Evolutionary conservation across 2,329 filamentous ascomycete genomes (phyloP), one percentile per base, ranked within the genome.

Genomic region (Pseudogymnoascus sp.): DNA sequence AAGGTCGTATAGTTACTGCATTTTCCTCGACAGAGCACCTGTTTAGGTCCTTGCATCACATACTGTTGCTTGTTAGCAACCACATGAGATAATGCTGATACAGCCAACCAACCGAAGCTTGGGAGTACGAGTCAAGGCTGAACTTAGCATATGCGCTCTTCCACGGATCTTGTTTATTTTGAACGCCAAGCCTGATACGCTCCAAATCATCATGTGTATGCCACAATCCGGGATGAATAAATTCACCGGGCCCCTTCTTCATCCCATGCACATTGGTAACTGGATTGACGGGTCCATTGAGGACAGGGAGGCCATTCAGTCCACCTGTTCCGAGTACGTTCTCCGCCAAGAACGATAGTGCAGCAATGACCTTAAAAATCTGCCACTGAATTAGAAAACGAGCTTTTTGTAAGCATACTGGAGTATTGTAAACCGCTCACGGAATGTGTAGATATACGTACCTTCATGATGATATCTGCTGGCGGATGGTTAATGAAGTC

Each of bases 1-100:
- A 78, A 78, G 1, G 69, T 67, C 2, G 70, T 74, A 46, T 77
- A 76, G 59, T 78, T 78, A 66, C 70, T 76, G 38, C 67, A 62
- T 3, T 56, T 4, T 0, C 76, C 75, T 1, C 76, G 71, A 4
- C 70, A 74, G 4, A 73, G 53, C 1, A 77, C 69, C 0, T 64
- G 53, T 6, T 72, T 67, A 1, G 75, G 76, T 0, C 71, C 70
- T 23, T 69, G 66, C 72, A 77, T 70, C 37, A 65, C 60, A 65
- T 76, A 72, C 63, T 69, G 36, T 14, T 8, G 8, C 6, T 7
- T 21, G 38, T 42, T 42, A 42, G 16, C 16, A 42, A 18, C 38
- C 16, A 21, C 38, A 18, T 42, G 21, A 42, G 4, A 5, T 16
- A 42, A 42, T 8, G 7, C 2, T 42, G 38, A 21, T 42, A 21